Percentiles rank a stretch among this genome's conserved stretches.
Conservation (phyloP, 2,329 filamentous ascomycete genomes). For the Myriosclerotinia duriaeana region DNA sequence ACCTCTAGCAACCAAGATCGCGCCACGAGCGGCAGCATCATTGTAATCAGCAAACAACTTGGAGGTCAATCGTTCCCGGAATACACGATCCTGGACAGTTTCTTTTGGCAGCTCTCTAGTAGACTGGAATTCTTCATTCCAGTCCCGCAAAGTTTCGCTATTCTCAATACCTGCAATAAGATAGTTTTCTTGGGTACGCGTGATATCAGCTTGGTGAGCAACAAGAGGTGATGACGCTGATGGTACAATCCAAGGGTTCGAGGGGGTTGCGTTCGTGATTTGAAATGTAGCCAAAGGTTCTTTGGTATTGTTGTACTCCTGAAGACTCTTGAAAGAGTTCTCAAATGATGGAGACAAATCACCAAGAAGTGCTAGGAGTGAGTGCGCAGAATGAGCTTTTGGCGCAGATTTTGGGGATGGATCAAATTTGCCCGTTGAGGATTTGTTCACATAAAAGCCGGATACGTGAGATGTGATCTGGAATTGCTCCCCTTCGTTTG, state of each 20-base stretch:
- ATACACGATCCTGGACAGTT: slow-evolving; percentile 90
- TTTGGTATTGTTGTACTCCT: slow-evolving; percentile 79
- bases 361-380: slow-evolving; percentile 75
- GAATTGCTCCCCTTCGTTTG: slow-evolving; percentile 90
- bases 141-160: slow-evolving; percentile 90
- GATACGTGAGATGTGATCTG: slow-evolving; percentile 92
- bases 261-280: slow-evolving; percentile 90
- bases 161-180: slow-evolving; percentile 89
- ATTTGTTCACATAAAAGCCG: slow-evolving; percentile 97
- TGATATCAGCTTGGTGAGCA: slow-evolving; percentile 77
- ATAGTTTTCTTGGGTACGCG: slow-evolving; percentile 89
- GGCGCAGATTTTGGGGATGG: slow-evolving; percentile 76
- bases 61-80: slow-evolving; percentile 87
- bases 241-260: slow-evolving; percentile 88
- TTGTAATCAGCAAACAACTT: slow-evolving; percentile 98
- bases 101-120: slow-evolving; percentile 93
- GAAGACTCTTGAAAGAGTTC: slow-evolving; percentile 70
- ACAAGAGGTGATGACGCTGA: slow-evolving; percentile 61
- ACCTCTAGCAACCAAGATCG: slow-evolving; percentile 86
- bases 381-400: slow-evolving; percentile 79
- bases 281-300: slow-evolving; percentile 93
- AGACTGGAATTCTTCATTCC: slow-evolving; percentile 99
- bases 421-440: slow-evolving; percentile 92
- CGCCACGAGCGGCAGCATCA: slow-evolving; percentile 88
- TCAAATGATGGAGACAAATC: slow-evolving; percentile 82